Conservation (phyloP, 2,329 filamentous ascomycete species). For the Sodiomyces alkalinus region DNA sequence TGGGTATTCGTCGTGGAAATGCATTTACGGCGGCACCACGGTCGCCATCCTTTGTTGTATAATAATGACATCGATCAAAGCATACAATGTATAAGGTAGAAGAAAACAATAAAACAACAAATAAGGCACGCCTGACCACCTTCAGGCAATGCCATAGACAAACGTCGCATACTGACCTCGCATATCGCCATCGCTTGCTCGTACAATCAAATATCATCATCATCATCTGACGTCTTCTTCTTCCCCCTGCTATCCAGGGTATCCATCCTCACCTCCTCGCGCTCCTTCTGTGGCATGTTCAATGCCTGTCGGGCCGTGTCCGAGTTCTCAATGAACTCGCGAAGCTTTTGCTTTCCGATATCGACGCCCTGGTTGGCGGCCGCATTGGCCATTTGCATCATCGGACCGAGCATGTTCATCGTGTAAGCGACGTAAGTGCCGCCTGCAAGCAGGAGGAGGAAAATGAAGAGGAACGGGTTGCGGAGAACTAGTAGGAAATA, state of each 20-base stretch:
- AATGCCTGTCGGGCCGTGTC: slow-evolving; percentile 74
- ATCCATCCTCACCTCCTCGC: slow-evolving; percentile 40
- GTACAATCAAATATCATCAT: too few species aligned
- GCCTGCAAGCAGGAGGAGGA: slow-evolving; percentile 61
- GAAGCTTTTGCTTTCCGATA: slow-evolving; percentile 79
- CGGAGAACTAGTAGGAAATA: slow-evolving; percentile 88
- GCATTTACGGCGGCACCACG: not conserved
- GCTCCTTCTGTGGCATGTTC: slow-evolving; percentile 46
- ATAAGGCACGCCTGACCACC: too few species aligned
- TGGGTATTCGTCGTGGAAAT: too few species aligned
- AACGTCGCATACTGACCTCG: too few species aligned
- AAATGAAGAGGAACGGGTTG: slow-evolving; percentile 84
- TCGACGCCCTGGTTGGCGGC: slow-evolving; percentile 75
- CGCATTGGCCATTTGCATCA: slow-evolving; percentile 87
- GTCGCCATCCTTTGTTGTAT: not conserved
- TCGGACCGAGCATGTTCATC: slow-evolving; percentile 89
- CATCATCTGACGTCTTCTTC: slow-evolving; percentile 25
- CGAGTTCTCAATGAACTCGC: slow-evolving; percentile 79
- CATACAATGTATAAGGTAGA: too few species aligned
- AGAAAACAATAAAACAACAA: too few species aligned
- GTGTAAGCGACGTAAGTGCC: slow-evolving; percentile 83
- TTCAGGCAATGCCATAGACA: too few species aligned
- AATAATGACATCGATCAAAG: not conserved
- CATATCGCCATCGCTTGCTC: too few species aligned
- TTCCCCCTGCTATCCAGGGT: slow-evolving; percentile 45